Evolutionary conservation across 257 asterid genomes (phyloP).

Genomic region (Salvia hispanica): DNA sequence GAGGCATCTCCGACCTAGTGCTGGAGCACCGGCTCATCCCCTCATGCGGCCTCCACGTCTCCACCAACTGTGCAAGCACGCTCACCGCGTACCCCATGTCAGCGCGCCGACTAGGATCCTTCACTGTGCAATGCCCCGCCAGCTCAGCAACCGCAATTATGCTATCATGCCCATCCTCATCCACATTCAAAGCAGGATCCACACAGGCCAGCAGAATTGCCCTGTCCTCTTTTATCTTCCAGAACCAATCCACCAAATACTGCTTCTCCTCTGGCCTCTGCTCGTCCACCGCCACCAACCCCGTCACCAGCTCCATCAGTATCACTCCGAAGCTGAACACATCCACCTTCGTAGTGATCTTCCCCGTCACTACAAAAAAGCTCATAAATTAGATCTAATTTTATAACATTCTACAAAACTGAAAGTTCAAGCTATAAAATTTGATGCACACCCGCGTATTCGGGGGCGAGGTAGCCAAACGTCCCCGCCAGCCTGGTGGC

Average conservation of each 20-base stretch:
- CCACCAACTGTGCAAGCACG: slow-evolving; percentile 55
- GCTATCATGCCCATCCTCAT: slow-evolving; percentile 44
- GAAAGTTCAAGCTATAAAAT: no score
- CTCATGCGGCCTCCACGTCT: slow-evolving; percentile 61
- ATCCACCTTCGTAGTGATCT: slow-evolving; percentile 73
- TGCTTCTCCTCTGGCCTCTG: slow-evolving; percentile 67
- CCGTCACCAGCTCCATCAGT: slow-evolving; percentile 70
- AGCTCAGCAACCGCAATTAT: slow-evolving; percentile 46
- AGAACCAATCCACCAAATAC: slow-evolving; percentile 72
- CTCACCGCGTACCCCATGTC: slow-evolving; percentile 71
- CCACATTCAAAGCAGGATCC: slow-evolving; percentile 53
- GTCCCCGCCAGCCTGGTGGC: no score
- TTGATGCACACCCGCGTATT: no score
- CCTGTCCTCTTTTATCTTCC: slow-evolving; percentile 56
- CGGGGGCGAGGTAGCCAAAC: no score
- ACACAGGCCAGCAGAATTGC: slow-evolving; percentile 50
- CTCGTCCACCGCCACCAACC: slow-evolving; percentile 48
- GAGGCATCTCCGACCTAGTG: slow-evolving; percentile 43
- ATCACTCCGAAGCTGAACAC: slow-evolving; percentile 83
- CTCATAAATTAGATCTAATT: no score
- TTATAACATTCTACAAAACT: no score
- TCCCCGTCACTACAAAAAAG: slow-evolving; percentile 56
- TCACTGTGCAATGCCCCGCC: slow-evolving; percentile 77
- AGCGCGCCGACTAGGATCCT: slow-evolving; percentile 73
- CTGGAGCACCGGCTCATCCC: slow-evolving; percentile 39